phyloP scores from a whole-genome alignment of 2,329 filamentous ascomycete genomes.

The Microsporum canis region DNA sequence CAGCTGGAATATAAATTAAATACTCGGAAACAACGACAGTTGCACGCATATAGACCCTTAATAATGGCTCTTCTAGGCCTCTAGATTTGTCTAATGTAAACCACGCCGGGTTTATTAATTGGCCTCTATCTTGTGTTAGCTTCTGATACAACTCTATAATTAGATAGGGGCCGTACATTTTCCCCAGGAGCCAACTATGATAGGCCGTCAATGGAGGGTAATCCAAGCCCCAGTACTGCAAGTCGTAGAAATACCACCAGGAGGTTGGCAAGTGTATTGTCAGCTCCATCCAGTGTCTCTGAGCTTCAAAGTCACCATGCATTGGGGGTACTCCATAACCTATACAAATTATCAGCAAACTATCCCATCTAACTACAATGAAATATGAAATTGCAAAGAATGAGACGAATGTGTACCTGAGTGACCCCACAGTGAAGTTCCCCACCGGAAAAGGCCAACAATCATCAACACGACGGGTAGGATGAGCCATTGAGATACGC shows the following conservation, averaged over 20 bases:
- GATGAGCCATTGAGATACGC: conserved; percentile 82
- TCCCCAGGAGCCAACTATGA: conserved; percentile 91
- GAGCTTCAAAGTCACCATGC: conserved; percentile 95
- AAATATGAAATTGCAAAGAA: not conserved
- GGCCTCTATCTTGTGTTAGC: conserved; percentile 44
- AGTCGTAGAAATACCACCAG: conserved; percentile 95
- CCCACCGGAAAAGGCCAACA: conserved; percentile 87
- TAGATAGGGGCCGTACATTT: conserved; percentile 44
- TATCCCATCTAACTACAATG: not conserved
- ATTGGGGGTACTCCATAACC: conserved; percentile 74
- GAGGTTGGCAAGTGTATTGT: conserved; percentile 79
- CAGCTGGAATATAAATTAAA: conserved; percentile 73
- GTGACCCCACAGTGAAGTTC: conserved; percentile 84
- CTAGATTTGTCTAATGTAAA: conserved; percentile 76
- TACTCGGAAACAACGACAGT: conserved; percentile 88
- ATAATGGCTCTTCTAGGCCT: conserved; percentile 60
- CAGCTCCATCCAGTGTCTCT: conserved; percentile 98
- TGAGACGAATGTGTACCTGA: conserved; percentile 53
- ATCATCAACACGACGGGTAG: conserved; percentile 80
- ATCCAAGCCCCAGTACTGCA: conserved; percentile 95
- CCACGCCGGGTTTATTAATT: conserved; percentile 68
- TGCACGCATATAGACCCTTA: conserved; percentile 94
- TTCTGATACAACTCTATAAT: not conserved
- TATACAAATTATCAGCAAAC: conserved; percentile 24
- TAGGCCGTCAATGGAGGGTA: conserved; percentile 97